phyloP scores from a whole-genome alignment of 805 yeast species.

The Debaryomyces tyrocola region DNA sequence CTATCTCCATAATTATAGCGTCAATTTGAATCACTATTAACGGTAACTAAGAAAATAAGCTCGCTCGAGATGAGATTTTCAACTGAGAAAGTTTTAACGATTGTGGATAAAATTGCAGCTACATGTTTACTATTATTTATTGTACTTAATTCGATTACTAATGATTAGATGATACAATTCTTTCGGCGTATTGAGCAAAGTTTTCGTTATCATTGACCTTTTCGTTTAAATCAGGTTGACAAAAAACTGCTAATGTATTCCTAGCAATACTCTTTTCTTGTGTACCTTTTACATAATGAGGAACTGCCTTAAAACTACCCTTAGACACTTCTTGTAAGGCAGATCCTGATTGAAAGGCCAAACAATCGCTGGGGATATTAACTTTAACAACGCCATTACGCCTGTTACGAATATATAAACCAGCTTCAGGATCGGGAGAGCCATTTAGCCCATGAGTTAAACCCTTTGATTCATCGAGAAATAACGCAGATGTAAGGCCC shows the following conservation, averaged over 20 bases:
- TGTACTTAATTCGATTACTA: conserved; percentile 7
- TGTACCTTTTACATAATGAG: conserved; percentile 55
- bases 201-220: conserved; percentile 43
- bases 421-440: conserved; percentile 47
- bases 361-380: conserved; percentile 52
- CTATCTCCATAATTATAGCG: conserved; percentile 6
- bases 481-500: conserved; percentile 56
- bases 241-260: conserved; percentile 60
- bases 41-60: too few relatives aligned
- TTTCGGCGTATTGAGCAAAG: conserved; percentile 50
- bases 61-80: too few relatives aligned
- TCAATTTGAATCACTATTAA: not conserved
- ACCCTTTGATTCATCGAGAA: conserved; percentile 38
- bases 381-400: conserved; percentile 47
- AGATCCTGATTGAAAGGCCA: conserved; percentile 63
- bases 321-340: conserved; percentile 52
- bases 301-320: conserved; percentile 55
- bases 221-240: conserved; percentile 58
- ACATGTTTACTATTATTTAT: too few relatives aligned
- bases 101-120: too few relatives aligned
- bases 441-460: conserved; percentile 20
- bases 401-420: conserved; percentile 51
- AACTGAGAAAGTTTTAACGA: too few relatives aligned
- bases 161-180: conserved; percentile 43
- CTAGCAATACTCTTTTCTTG: conserved; percentile 36